Base-by-base conservation (phyloP, 139 green algal species). In the Chlamydomonas incerta region DNA sequence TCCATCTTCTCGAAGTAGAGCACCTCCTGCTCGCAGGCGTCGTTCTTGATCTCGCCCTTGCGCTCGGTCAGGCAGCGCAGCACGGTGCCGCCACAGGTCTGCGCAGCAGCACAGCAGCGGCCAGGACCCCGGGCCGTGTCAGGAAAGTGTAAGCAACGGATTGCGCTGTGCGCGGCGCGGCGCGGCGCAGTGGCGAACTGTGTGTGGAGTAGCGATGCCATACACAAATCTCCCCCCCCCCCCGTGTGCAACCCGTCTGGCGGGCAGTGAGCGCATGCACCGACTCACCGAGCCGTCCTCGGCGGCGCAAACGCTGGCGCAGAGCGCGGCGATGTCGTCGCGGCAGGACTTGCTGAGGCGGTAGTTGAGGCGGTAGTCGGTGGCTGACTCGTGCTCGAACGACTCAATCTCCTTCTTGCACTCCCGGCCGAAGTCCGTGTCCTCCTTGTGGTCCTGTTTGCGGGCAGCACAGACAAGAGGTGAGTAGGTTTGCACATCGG, bases 361-460 rank as follows among this genome's bases (percentile, higher is more conserved):
- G 88, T 93, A 97, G 88, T 98, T 98, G 33, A 98, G 90, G 50
- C 96, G 91, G 90, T 96, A 98, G 89, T 98, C 96, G 13, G 86
- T 77, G 63, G 87, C 83, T 24, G 89, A 87, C 70, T 93, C 83
- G 15, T 86, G 67, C 90, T 96, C 86, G 72, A 97, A 94, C 29
- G 23, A 20, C 26, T 68, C 26, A 57, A 92, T 65, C 62, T 90
- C 79, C 84, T 87, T 96, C 89, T 33, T 86, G 92, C 96, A 98
- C 63, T 95, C 93, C 21, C 82, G 85, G 67, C 90, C 86, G 88
- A 98, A 97, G 31, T 94, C 92, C 15, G 84, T 74, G 0, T 95
- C 85, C 3, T 94, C 88, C 66, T 95, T 87, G 15, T 96, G 88
- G 2, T 97, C 90, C 87, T 97, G 92, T 50, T 50, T 13, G 41